Evolutionary conservation across 176 grass and related monocot genomes (phyloP).

Genomic region (Metroxylon sagu): DNA sequence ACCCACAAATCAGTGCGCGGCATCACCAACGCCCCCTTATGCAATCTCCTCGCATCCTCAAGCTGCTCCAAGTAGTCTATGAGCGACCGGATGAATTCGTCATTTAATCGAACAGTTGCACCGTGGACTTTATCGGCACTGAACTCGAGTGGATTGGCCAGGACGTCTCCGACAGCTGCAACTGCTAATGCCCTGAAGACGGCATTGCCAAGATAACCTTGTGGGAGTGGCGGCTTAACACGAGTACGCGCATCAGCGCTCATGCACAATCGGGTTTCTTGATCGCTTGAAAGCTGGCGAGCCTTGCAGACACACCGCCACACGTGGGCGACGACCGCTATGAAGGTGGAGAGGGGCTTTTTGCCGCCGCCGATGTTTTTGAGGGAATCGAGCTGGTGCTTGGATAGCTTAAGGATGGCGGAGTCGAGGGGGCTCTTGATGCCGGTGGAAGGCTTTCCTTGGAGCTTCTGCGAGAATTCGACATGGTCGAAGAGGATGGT

Average conservation of each 20-base stretch:
- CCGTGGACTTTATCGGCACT: constrained; percentile 16
- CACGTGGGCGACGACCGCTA: constrained; percentile 45
- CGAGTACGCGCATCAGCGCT: constrained; percentile 65
- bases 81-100: constrained; percentile 34
- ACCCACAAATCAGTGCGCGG: constrained; percentile 42
- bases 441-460: background rate
- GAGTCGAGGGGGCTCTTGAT: constrained; percentile 9
- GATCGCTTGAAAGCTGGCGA: constrained; percentile 14
- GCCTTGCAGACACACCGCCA: constrained; percentile 62
- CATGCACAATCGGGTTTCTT: constrained; percentile 46
- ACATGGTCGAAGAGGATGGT: background rate
- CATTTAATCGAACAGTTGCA: constrained; percentile 31
- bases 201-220: constrained; percentile 59
- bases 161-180: constrained; percentile 30
- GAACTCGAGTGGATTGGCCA: constrained; percentile 17
- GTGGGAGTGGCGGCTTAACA: constrained; percentile 34
- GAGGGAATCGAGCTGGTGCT: constrained; percentile 27
- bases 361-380: constrained; percentile 30
- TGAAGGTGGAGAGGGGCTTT: constrained; percentile 42
- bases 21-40: constrained; percentile 28
- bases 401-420: constrained; percentile 35
- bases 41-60: constrained; percentile 20
- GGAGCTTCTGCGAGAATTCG: background rate
- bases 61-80: constrained; percentile 39
- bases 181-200: constrained; percentile 41